phyloP scores from a whole-genome alignment of 1,139 yeast species.

The Sugiyamaella sp. region DNA sequence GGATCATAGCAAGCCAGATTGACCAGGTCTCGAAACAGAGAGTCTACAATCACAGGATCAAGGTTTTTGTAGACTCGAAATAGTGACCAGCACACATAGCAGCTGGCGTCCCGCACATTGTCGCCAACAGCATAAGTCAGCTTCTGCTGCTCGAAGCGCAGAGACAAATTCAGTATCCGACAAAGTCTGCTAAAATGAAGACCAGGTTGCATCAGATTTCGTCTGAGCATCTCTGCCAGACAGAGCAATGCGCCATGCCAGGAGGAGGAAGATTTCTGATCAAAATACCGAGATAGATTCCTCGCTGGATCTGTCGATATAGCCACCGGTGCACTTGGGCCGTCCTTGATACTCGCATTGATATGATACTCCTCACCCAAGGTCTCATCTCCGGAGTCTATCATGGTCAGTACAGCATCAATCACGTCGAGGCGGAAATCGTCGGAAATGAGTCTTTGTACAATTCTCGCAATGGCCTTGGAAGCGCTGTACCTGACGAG shows the following conservation, averaged over 20 bases:
- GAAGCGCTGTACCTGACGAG: conserved; percentile 50
- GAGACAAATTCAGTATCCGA: conserved; percentile 44
- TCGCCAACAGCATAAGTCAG: conserved; percentile 59
- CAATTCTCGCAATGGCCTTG: conserved; percentile 50
- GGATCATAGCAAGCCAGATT: conserved; percentile 65
- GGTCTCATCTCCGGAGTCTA: conserved; percentile 32
- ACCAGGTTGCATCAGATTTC: conserved; percentile 33
- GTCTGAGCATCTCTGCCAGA: conserved; percentile 50
- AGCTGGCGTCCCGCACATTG: conserved; percentile 80
- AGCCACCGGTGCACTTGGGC: too few species aligned
- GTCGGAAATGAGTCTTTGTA: conserved; percentile 35
- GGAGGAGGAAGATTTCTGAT: conserved; percentile 39
- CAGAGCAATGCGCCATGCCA: conserved; percentile 53
- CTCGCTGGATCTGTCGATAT: conserved; percentile 1
- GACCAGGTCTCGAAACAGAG: conserved; percentile 45
- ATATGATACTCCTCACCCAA: not conserved
- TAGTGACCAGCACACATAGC: conserved; percentile 74
- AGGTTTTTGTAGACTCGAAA: conserved; percentile 48
- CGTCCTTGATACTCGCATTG: too few species aligned
- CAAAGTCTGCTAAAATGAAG: conserved; percentile 35
- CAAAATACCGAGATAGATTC: conserved; percentile 19
- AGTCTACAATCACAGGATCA: conserved; percentile 33
- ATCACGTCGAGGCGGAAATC: conserved; percentile 43
- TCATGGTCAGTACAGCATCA: conserved; percentile 37
- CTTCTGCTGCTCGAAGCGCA: conserved; percentile 57